Conservation (phyloP, 1,284 basidiomycete species). For the Grifola frondosa region DNA sequence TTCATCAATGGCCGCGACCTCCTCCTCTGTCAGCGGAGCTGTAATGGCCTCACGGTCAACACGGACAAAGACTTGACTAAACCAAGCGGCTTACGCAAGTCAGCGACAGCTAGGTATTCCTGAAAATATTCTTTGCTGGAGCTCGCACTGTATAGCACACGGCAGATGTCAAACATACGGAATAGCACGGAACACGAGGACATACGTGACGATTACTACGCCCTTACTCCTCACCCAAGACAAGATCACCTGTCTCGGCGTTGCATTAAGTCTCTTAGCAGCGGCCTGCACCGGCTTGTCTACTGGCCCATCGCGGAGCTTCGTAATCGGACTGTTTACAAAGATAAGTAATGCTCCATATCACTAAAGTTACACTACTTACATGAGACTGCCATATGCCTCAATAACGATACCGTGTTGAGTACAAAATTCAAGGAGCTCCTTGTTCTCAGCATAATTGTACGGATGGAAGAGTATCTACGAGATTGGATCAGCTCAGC, state of each 20-base stretch:
- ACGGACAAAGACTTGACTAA: neutral
- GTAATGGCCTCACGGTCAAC: neutral
- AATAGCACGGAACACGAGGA: slow-evolving; percentile 5
- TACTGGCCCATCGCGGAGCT: slow-evolving; percentile 61
- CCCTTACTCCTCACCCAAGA: slow-evolving; percentile 66
- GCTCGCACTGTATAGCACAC: slow-evolving; percentile 49
- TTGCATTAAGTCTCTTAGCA: slow-evolving; percentile 51
- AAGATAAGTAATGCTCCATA: too few species aligned
- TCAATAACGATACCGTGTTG: slow-evolving; percentile 62
- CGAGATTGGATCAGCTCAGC: neutral
- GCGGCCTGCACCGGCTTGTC: slow-evolving; percentile 58
- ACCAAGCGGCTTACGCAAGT: slow-evolving; percentile 56
- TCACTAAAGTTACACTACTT: too few species aligned
- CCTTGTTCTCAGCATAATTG: slow-evolving; percentile 52
- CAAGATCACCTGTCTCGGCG: slow-evolving; percentile 65
- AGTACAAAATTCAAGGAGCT: slow-evolving; percentile 53
- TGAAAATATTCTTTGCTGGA: slow-evolving; percentile 61
- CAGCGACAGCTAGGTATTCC: slow-evolving; percentile 63
- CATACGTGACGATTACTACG: slow-evolving; percentile 62
- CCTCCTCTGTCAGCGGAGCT: slow-evolving; percentile 42
- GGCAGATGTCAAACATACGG: neutral
- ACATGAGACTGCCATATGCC: slow-evolving; percentile 67
- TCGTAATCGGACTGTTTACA: slow-evolving; percentile 56
- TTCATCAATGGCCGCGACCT: slow-evolving; percentile 53
- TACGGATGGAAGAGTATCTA: slow-evolving; percentile 70